Conservation (phyloP, 139 green algal species). For the Choricystis sp. region DNA sequence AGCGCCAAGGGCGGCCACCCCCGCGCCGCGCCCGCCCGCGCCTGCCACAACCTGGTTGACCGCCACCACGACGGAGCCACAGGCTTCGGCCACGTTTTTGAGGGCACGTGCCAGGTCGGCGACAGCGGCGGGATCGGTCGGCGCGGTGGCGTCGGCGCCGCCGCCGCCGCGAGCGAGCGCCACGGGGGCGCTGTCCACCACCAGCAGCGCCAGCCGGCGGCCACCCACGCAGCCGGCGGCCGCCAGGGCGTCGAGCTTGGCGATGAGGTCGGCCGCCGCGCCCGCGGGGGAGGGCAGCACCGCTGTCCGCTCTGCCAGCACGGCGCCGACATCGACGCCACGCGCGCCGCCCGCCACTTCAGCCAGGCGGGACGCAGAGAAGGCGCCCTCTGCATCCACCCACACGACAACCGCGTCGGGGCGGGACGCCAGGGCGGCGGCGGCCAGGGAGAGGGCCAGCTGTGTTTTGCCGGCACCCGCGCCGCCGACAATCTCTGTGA, state of each 20-base stretch:
- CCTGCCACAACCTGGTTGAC: not conserved
- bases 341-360: not conserved
- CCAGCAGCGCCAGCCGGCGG: not conserved
- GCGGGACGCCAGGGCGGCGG: not conserved
- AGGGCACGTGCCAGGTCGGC: not conserved
- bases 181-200: not conserved
- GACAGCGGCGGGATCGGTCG: not conserved
- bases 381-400: not conserved
- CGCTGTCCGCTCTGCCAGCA: not conserved
- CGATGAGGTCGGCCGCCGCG: not conserved
- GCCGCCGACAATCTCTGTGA: constrained; percentile 9
- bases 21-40: too few relatives aligned
- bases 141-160: too few relatives aligned
- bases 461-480: constrained; percentile 9
- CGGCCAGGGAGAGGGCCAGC: not conserved
- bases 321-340: not conserved
- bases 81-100: not conserved
- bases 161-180: not conserved
- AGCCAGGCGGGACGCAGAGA: not conserved
- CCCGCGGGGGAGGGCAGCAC: not conserved
- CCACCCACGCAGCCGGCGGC: too few relatives aligned
- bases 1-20: not conserved
- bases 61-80: not conserved
- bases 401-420: not conserved
- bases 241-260: not conserved